Evolutionary conservation across 2,329 filamentous ascomycete genomes (phyloP).

Genomic region (Phyllosticta ampelicida): DNA sequence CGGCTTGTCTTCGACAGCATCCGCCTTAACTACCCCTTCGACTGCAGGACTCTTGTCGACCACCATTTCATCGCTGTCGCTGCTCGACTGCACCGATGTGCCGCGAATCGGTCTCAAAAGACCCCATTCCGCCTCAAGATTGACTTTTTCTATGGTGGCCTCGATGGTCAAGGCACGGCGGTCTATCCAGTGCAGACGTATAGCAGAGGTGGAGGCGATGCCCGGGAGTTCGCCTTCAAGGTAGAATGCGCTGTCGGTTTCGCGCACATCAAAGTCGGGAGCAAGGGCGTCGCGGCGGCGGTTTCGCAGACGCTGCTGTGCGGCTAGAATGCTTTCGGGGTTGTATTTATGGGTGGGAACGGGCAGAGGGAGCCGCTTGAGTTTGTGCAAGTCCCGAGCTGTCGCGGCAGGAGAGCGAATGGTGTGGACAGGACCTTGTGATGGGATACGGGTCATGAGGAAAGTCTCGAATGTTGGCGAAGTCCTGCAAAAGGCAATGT

Average conservation of each 20-base stretch:
- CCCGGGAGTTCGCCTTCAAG: conserved; percentile 10
- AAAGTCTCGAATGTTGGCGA: neutral
- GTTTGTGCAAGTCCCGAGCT: neutral
- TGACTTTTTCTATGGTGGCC: conserved; percentile 6
- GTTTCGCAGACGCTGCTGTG: conserved; percentile 10
- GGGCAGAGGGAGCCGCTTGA: neutral
- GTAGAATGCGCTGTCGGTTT: conserved; percentile 7
- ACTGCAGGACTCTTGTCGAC: conserved; percentile 13
- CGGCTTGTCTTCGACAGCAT: conserved; percentile 4
- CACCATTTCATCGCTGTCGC: neutral
- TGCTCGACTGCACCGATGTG: neutral
- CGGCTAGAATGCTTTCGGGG: neutral
- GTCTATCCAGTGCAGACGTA: conserved; percentile 9
- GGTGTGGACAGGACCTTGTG: neutral
- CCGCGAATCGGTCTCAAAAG: conserved; percentile 7
- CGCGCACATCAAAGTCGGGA: conserved; percentile 10
- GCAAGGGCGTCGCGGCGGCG: conserved; percentile 12
- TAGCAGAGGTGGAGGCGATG: neutral
- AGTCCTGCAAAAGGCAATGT: neutral
- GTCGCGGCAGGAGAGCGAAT: neutral
- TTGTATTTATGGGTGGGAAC: neutral
- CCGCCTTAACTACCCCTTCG: conserved; percentile 14
- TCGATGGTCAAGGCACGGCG: conserved; percentile 8
- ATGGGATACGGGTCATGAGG: neutral
- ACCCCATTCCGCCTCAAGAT: conserved; percentile 9